These are phyloP conservation scores for Haematococcus lacustris DNA, from an alignment of 139 green algal genomes.

Conservation along the genomic window DNA sequence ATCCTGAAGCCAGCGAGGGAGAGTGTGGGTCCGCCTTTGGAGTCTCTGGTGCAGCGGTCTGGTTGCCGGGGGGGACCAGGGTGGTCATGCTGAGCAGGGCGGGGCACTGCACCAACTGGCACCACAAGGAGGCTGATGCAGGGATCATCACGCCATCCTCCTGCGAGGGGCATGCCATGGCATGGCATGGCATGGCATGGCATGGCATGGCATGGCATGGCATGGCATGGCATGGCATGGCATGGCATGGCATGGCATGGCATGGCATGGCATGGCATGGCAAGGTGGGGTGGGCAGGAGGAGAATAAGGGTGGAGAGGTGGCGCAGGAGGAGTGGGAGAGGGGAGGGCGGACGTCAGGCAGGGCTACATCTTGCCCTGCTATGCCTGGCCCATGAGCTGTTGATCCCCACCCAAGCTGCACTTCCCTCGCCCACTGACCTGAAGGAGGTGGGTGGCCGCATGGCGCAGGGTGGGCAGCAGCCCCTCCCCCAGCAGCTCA, in stretches of 20 bases:
- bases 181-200: neutral
- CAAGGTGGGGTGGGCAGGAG: too few relatives aligned
- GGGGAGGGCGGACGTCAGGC: neutral
- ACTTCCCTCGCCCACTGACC: slow-evolving; percentile 9
- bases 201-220: neutral
- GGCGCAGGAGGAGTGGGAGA: neutral
- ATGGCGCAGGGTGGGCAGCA: slow-evolving; percentile 49
- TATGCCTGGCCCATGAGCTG: neutral
- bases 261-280: neutral
- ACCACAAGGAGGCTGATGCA: neutral
- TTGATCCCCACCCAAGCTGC: neutral
- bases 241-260: neutral
- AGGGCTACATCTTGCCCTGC: neutral
- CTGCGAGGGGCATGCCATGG: neutral
- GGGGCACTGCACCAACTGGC: neutral
- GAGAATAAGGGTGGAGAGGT: neutral
- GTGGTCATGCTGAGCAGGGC: neutral
- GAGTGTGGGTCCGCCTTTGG: neutral
- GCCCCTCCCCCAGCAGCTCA: slow-evolving; percentile 53
- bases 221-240: neutral
- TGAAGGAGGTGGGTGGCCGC: slow-evolving; percentile 37
- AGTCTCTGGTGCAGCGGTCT: neutral
- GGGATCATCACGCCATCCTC: neutral
- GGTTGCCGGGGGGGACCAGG: neutral
- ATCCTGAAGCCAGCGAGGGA: neutral